These are phyloP conservation scores for Amylocarpus encephaloides DNA, from an alignment of 2,329 filamentous ascomycete genomes.

Conservation along the genomic window DNA sequence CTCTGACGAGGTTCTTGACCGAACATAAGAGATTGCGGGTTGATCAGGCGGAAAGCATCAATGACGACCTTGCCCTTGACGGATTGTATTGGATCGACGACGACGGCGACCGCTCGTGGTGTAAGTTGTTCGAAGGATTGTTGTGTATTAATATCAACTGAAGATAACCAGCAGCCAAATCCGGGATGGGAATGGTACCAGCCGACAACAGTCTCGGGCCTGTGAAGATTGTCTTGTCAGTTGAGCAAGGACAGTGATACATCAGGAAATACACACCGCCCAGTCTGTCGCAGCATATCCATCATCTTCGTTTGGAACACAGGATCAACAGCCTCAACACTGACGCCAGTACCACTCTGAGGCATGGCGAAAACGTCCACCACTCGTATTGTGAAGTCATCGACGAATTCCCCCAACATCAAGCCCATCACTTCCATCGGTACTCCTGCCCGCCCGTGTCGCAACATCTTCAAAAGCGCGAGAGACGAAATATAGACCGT, in stretches of 20 bases:
- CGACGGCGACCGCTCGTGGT: conserved; percentile 91
- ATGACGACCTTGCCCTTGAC: conserved; percentile 99
- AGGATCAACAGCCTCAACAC: conserved; percentile 94
- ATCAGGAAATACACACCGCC: conserved; percentile 54
- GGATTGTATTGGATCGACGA: conserved; percentile 97
- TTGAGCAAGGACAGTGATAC: not conserved
- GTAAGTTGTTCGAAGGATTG: conserved; percentile 99
- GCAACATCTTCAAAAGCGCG: conserved; percentile 95
- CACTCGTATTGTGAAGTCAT: conserved; percentile 96
- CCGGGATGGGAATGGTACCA: conserved; percentile 99
- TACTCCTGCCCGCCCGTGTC: conserved; percentile 93
- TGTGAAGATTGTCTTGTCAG: conserved; percentile 34
- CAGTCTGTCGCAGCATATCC: conserved; percentile 98
- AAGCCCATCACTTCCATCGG: conserved; percentile 99
- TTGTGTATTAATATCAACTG: conserved; percentile 98
- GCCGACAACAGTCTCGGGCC: conserved; percentile 93
- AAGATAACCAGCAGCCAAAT: conserved; percentile 98
- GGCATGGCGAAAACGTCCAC: conserved; percentile 99
- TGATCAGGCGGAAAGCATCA: conserved; percentile 96
- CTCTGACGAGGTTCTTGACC: conserved; percentile 96
- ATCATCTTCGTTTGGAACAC: conserved; percentile 99
- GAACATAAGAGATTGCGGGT: conserved; percentile 95
- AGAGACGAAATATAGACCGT: conserved; percentile 99
- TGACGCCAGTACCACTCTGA: conserved; percentile 95
- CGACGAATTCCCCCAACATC: conserved; percentile 98